Evolutionary conservation across 140 eudicot genomes (phyloP).

Genomic region (Cichorium intybus): DNA sequence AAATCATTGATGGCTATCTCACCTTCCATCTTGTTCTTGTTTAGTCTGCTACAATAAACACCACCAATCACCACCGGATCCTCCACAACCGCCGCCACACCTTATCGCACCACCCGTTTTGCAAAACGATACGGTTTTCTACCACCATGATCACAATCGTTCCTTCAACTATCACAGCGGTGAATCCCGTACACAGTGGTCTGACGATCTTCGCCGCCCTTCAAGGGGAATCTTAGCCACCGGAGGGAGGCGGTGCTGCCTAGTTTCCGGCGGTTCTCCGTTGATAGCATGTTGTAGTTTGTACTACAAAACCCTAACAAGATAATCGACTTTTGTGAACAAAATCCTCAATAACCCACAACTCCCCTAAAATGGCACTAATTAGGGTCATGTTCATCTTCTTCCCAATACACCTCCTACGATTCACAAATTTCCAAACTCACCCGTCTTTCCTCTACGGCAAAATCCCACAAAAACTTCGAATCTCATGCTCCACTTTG

Average conservation of each 20-base stretch:
- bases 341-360: constrained; percentile 9
- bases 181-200: constrained; percentile 46
- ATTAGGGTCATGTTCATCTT: constrained; percentile 19
- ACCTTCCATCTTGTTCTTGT: constrained; percentile 79
- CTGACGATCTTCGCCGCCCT: constrained; percentile 58
- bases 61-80: constrained; percentile 44
- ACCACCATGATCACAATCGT: constrained; percentile 48
- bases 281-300: constrained; percentile 68
- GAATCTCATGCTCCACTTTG: constrained; percentile 23
- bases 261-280: constrained; percentile 92
- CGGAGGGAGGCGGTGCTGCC: constrained; percentile 53
- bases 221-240: constrained; percentile 45
- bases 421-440: constrained; percentile 18
- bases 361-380: constrained; percentile 26
- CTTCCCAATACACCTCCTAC: constrained; percentile 20
- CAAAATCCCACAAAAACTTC: constrained; percentile 12
- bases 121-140: constrained; percentile 37
- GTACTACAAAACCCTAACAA: no score
- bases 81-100: constrained; percentile 37
- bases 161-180: constrained; percentile 36
- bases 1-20: constrained; percentile 33
- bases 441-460: constrained; percentile 3
- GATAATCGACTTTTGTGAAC: background rate
- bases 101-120: constrained; percentile 33
- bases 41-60: constrained; percentile 60